Base-by-base conservation (phyloP, 495 filamentous ascomycete genomes). In the Tuber umbilicatum region DNA sequence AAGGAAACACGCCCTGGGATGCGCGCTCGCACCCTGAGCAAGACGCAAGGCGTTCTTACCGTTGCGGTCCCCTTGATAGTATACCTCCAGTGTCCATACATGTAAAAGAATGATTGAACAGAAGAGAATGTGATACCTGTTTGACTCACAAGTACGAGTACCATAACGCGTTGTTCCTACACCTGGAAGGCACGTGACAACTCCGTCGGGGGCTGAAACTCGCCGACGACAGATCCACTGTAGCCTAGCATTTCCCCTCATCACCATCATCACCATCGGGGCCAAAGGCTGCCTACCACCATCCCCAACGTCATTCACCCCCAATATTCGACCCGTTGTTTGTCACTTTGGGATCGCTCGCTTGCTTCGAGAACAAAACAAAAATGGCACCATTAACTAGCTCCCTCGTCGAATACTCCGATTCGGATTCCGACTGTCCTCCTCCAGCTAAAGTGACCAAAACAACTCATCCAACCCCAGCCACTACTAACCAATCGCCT, bases 391-490 rank as follows among this genome's bases (percentile, higher is more conserved):
- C 74, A 31, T 74, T 70, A 37, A 70, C 60, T 10, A 73, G 71
- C 45, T 85, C 88, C 50, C 85, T 94, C 21, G 91, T 94, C 76
- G 88, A 93, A 79, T 94, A 94, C 82, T 84, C 89, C n/a, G 90
- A 91, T 74, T 83, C 86, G n/a, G 87, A 88, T 31, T 82, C 86
- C 31, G 87, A 87, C 70, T 73, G 78, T 23, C 70, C 27, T 31
- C 68, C 79, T 16, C 69, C 74, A 40, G 55, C 73, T 47, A 81
- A 73, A 74, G 60, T 50, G 35, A 21, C 37, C 75, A 78, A 76
- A 72, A 72, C 68, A 45, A 67, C 68, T 76, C 60, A 75, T 78
- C 73, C 68, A 75, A 79, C 73, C 5, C 38, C 73, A 9, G 42
- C 21, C n/a, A n/a, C n/a, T 23, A 72, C 43, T 74, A 74, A 73